Conservation (phyloP, 768 basidiomycete genomes). For the Serendipita sp. region DNA sequence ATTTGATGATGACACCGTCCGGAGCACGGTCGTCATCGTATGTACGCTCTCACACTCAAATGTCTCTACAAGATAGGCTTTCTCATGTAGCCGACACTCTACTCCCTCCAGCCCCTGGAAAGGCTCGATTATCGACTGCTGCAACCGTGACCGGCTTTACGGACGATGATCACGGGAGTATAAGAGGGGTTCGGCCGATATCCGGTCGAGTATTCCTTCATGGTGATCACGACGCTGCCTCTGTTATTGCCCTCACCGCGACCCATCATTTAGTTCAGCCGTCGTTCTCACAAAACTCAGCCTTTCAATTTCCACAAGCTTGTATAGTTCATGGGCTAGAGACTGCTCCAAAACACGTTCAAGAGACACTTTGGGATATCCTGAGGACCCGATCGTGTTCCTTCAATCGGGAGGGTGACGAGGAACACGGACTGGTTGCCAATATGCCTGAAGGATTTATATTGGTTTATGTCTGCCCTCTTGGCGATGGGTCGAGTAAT, state of each 20-base stretch:
- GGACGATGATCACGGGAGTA: neutral
- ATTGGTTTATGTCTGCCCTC: constrained; percentile 53
- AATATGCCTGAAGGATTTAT: constrained; percentile 53
- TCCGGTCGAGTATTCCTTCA: neutral
- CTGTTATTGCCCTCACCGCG: neutral
- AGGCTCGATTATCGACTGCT: constrained; percentile 2
- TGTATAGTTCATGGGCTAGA: constrained; percentile 61
- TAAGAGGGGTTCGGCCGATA: neutral
- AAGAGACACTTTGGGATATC: constrained; percentile 38
- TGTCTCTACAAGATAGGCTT: constrained; percentile 16
- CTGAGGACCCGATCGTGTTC: constrained; percentile 35
- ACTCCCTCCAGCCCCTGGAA: constrained; percentile 6
- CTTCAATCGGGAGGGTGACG: constrained; percentile 22
- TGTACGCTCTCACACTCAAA: constrained; percentile 13
- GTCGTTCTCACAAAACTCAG: neutral
- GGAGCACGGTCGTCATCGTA: constrained; percentile 13
- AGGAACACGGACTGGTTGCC: constrained; percentile 27
- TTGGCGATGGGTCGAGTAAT: constrained; percentile 39
- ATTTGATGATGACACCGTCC: neutral
- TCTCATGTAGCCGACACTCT: constrained; percentile 20
- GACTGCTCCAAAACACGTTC: constrained; percentile 33
- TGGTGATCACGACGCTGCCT: neutral
- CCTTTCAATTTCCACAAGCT: constrained; percentile 32
- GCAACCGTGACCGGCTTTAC: neutral
- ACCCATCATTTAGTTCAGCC: neutral